Evolutionary conservation across 768 basidiomycete genomes (phyloP).

Genomic region (Heimioporus sp.): DNA sequence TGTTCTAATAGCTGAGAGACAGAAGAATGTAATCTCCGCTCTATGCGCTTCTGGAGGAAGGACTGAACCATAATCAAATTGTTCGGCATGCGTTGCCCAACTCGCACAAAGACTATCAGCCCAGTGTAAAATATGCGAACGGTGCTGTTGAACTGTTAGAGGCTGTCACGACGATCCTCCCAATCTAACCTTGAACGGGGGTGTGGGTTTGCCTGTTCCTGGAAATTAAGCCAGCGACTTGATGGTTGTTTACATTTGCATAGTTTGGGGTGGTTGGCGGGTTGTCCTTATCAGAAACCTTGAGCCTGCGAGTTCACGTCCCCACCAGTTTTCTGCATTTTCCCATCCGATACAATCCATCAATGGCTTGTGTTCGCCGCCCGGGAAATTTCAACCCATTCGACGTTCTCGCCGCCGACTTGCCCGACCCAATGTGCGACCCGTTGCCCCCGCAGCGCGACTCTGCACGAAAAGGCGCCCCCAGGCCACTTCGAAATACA

Average conservation of each 20-base stretch:
- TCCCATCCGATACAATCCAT: background rate
- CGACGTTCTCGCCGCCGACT: background rate
- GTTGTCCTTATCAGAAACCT: background rate
- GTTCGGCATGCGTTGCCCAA: too few relatives aligned
- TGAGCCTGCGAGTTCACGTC: background rate
- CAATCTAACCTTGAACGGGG: too few relatives aligned
- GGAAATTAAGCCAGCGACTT: constrained; percentile 3
- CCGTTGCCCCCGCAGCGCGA: background rate
- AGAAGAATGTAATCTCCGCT: too few relatives aligned
- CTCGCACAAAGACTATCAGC: too few relatives aligned
- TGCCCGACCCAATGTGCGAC: background rate
- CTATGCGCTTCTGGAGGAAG: too few relatives aligned
- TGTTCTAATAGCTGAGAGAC: too few relatives aligned
- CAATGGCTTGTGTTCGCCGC: constrained; percentile 2
- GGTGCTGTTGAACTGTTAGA: too few relatives aligned
- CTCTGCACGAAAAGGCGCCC: background rate
- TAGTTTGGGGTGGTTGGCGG: constrained; percentile 1
- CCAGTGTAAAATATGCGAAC: too few relatives aligned
- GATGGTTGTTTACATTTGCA: constrained; percentile 19
- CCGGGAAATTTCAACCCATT: constrained; percentile 4
- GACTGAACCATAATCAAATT: too few relatives aligned
- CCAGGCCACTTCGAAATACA: background rate
- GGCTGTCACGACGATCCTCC: too few relatives aligned
- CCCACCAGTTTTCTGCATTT: background rate
- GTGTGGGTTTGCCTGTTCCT: too few relatives aligned